Evolutionary conservation across 1,284 basidiomycete species (phyloP), one percentile per base, ranked within the genome.

Genomic region (Clitocybe nebularis): DNA sequence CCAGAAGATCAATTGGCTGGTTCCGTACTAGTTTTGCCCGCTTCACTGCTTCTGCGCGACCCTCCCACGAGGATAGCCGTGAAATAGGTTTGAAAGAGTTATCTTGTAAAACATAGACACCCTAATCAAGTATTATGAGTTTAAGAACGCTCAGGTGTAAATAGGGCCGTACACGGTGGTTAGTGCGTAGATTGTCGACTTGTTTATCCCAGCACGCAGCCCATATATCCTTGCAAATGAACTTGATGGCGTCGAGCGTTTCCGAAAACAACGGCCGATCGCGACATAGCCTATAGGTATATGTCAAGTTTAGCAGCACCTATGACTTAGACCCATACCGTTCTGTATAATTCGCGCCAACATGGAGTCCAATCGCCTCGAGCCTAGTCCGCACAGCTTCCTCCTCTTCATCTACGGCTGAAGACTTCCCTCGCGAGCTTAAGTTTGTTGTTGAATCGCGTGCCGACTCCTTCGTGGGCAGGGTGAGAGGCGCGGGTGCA

Each of bases 161-260:
- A 14, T 22, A 6, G 22, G 10, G 20, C 61, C 71, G 17, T 57
- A 92, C 92, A 39, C 92, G 71, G 63, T 96, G 93, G 61, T 97
- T 97, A 6, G 93, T 97, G 35, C 93, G 78, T 36, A 97, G 68
- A 60, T 96, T 96, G 60, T 97, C 93, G 1, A 96, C 91, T 62
- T 96, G 94, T 59, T 95, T 94, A 45, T 91, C 87, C 87, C 87
- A 93, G 43, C 82, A 83, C 3, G 82, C 75, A 0, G 75, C 73
- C 91, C 91, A 93, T n/a, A 96, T 69, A 49, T 97, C 93, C 60
- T 97, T 97, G 71, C 93, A 97, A 47, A 97, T 76, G 58, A 96
- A 96, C 63, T 97, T 97, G 67, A 97, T 84, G 10, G 81, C 83
- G 53, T 97, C 93, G 6, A 97, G 72, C 1, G 92, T 89, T 53